Evolutionary conservation across 257 asterid genomes (phyloP).

Genomic region (Craterostigma plantagineum): DNA sequence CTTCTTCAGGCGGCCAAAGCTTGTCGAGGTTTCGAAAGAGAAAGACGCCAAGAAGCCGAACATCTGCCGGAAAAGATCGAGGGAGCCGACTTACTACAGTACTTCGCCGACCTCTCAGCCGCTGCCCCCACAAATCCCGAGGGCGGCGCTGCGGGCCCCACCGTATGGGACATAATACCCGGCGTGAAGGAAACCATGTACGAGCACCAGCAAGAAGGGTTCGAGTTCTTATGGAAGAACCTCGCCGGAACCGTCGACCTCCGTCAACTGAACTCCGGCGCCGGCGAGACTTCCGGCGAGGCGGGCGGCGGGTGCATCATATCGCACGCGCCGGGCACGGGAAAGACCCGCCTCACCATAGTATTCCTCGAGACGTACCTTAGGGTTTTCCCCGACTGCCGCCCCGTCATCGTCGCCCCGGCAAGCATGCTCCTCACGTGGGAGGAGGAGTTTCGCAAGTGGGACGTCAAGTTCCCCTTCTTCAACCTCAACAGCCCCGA

Average conservation of each 20-base stretch:
- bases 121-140: too few relatives aligned
- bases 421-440: constrained; percentile 60
- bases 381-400: constrained; percentile 29
- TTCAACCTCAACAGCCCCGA: constrained; percentile 35
- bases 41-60: too few relatives aligned
- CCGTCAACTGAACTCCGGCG: constrained; percentile 19
- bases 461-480: constrained; percentile 39
- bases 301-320: constrained; percentile 74
- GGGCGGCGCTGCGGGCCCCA: too few relatives aligned
- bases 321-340: constrained; percentile 90
- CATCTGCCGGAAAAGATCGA: too few relatives aligned
- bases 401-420: constrained; percentile 67
- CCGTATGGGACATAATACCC: constrained; percentile 52
- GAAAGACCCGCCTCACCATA: constrained; percentile 53
- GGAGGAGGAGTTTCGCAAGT: constrained; percentile 43
- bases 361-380: constrained; percentile 45
- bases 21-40: too few relatives aligned
- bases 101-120: too few relatives aligned
- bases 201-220: constrained; percentile 64
- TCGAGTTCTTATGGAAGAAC: constrained; percentile 55
- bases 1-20: too few relatives aligned
- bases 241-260: constrained; percentile 39
- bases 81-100: too few relatives aligned
- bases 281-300: constrained; percentile 10
- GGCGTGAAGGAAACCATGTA: constrained; percentile 23